Evolutionary conservation across 257 asterid genomes (phyloP), one percentile per base, ranked within the genome.

Genomic region (Rehmannia glutinosa): DNA sequence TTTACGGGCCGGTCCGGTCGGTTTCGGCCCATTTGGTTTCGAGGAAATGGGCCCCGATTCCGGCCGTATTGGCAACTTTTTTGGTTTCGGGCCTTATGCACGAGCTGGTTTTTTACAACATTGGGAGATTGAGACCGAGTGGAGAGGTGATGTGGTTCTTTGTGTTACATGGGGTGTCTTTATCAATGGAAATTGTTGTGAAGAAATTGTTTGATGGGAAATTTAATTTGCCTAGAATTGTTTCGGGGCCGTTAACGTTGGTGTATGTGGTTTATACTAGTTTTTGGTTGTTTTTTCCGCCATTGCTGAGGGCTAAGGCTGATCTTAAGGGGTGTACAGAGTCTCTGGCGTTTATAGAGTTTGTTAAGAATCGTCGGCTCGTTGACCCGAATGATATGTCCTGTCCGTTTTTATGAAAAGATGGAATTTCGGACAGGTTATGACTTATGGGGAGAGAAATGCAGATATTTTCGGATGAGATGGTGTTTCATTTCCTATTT

Each of bases 51-150:
- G 80, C 87, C 0, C 8, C 72, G 0, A 20, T 71, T 6, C 73
- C 72, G 0, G 89, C 75, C 0, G 66, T 87, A 1, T 5, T 75
- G 52, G 76, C 80, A 0, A 62, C 89, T 0, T 87, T 87, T 42
- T 8, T 82, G 23, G 89, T 82, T 0, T 87, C 95, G 0, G 95
- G 95, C 13, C 4, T 87, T 11, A 84, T 84, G 95, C 95, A 87
- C 16, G 95, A 87, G 67, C 73, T 84, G 28, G 71, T 87, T 21
- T 76, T 84, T 17, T 87, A 81, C 25, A 71, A 76, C 59, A 43
- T 87, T 13, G 83, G 83, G 8, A 70, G 87, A 15, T 27, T 25
- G 78, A 73, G 47, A 23, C 89, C 95, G 6, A 77, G 59, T 0
- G 88, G 95, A 0, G 73, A 77, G 33, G 75, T 79, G 42, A 63